Base-by-base conservation (phyloP, 495 filamentous ascomycete species). In the Trichoderma reesei region DNA sequence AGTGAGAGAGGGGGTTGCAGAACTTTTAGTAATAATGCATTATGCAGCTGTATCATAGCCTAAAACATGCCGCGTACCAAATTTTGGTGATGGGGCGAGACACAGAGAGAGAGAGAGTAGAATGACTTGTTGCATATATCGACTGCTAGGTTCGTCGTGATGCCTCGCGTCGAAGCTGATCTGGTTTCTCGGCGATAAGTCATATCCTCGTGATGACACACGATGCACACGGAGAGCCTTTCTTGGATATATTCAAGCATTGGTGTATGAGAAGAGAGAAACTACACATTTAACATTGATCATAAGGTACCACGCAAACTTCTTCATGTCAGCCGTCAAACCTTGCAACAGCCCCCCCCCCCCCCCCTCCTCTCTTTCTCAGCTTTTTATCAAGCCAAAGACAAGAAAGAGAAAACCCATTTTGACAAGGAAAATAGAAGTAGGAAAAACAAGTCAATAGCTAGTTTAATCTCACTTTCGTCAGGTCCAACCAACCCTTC, bases 301-400 rank as follows among this genome's bases (percentile, higher is more conserved):
- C 51, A 34, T 56, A 56, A 56, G 31, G 34, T 56, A 56, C 51
- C 31, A 56, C 51, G n/a, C n/a, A n/a, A n/a, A n/a, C n/a, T n/a
- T 56, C 51, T 34, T 56, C 51, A 33, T 34, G 31, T 34, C 51
- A 34, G 18, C 51, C 51, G 20, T 56, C 51, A 56, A 56, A 56
- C 42, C 42, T 46, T 14, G 10, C n/a, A n/a, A n/a, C n/a, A n/a
- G n/a, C n/a, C n/a, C n/a, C n/a, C n/a, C n/a, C n/a, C n/a, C n/a
- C 9, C 3, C 1, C 33, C 18, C 10, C 18, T 56, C 26, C n/a
- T 26, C 31, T 56, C 51, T 34, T 56, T 14, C 37, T n/a, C n/a
- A 51, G 46, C 46, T 31, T 31, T 16, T 26, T n/a, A 31, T 16
- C 18, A 33, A 56, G 51, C 51, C 51, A 63, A 46, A 36, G 16